Base-by-base conservation (phyloP, 1,284 basidiomycete species). In the Leccinum pallidistipes region DNA sequence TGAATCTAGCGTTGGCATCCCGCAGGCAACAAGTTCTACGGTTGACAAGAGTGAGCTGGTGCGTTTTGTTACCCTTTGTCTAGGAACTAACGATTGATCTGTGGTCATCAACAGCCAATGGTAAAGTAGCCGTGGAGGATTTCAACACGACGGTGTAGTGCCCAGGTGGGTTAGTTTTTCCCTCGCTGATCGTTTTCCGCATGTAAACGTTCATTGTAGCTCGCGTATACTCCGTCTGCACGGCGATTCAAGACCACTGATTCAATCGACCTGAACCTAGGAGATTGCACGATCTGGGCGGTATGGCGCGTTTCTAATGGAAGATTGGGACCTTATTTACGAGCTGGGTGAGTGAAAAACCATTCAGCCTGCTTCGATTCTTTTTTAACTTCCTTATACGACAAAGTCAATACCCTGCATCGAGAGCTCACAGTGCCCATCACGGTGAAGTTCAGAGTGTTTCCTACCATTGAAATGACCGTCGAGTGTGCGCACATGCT, bases 1-100 rank as follows among this genome's bases (percentile, higher is more conserved):
- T 47, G 29, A 29, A 1, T n/a, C 34, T 47, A 8, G 57, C n/a
- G 27, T 9, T 16, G 1, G 36, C 62, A 32, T 51, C 60, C 5
- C 62, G n/a, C 6, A 71, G 71, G 71, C 1, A 71, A 76, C 31
- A 65, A 75, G 2, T 73, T 98, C 66, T 98, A 95, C 74, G 97
- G 97, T 98, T 0, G 96, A 98, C 76, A 94, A 97, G 78, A 95
- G 92, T 70, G 96, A 98, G 76, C 83, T 98, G 72, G 94, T 95
- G 66, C 70, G 90, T 82, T 9, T 11, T 62, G 14, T 18, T n/a
- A 52, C 12, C 8, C 6, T 38, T 16, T 45, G 16, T 31, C n/a
- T 10, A 24, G n/a, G n/a, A 36, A 9, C 36, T 51, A 52, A 11
- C 55, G 38, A 5, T 27, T 14, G 27, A 40, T 27, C 8, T 14